phyloP scores from a whole-genome alignment of 2,329 filamentous ascomycete genomes.

The Aspergillus quadricinctus region DNA sequence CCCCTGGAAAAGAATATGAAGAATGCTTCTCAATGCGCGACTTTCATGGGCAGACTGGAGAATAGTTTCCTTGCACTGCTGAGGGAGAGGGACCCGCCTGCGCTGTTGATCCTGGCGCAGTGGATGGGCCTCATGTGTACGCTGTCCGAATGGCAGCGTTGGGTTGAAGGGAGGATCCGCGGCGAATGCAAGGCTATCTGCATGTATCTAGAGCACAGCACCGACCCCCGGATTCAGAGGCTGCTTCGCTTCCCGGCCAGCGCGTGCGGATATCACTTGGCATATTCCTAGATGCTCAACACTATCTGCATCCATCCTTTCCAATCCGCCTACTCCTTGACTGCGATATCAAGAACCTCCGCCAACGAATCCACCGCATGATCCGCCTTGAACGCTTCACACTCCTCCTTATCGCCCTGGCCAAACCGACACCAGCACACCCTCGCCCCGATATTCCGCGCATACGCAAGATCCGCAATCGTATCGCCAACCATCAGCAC shows the following conservation, averaged over 20 bases:
- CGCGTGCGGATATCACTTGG: constrained; percentile 22
- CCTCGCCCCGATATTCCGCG: constrained; percentile 9
- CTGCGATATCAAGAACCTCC: constrained; percentile 1
- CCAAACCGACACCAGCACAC: constrained; percentile 15
- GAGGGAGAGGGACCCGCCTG: constrained; percentile 20
- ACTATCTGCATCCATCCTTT: too few species aligned
- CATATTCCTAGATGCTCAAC: background rate
- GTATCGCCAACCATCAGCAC: constrained; percentile 15
- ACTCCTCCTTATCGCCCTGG: constrained; percentile 10
- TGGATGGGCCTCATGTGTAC: constrained; percentile 32
- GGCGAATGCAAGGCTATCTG: constrained; percentile 29
- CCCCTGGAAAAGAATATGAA: constrained; percentile 14
- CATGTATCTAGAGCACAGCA: constrained; percentile 23
- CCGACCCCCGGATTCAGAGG: constrained; percentile 17
- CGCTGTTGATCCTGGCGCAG: constrained; percentile 25
- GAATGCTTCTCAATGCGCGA: constrained; percentile 19
- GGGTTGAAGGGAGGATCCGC: constrained; percentile 25
- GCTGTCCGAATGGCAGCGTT: constrained; percentile 25
- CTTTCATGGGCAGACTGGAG: constrained; percentile 25
- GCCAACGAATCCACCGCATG: constrained; percentile 8
- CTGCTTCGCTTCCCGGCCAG: constrained; percentile 22
- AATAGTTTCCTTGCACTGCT: constrained; percentile 22
- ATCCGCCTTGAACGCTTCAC: constrained; percentile 7
- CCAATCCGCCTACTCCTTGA: background rate
- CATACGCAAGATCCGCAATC: constrained; percentile 11